phyloP scores from a whole-genome alignment of 2,329 filamentous ascomycete species.

The Talaromyces sp. region DNA sequence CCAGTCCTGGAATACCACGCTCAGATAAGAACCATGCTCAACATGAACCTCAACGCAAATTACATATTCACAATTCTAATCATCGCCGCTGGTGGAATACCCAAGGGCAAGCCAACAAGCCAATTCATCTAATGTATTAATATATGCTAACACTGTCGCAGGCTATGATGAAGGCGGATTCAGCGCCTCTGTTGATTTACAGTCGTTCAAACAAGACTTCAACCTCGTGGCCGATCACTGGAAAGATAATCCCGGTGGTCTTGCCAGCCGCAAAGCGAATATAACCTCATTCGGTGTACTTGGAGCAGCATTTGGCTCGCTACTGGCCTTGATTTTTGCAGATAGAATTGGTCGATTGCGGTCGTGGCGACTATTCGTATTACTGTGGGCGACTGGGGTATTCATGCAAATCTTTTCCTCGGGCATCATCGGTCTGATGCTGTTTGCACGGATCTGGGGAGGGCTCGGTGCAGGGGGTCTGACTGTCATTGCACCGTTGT shows the following conservation, averaged over 20 bases:
- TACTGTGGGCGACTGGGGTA: neutral
- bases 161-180: neutral
- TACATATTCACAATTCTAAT: too few species aligned
- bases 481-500: neutral
- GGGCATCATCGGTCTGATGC: neutral
- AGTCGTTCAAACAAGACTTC: neutral
- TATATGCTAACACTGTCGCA: neutral
- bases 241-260: neutral
- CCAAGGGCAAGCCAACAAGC: too few species aligned
- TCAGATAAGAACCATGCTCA: too few species aligned
- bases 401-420: neutral
- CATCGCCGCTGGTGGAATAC: too few species aligned
- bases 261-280: neutral
- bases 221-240: neutral
- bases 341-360: neutral
- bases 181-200: neutral
- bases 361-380: neutral
- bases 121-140: too few species aligned
- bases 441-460: neutral
- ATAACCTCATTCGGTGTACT: neutral
- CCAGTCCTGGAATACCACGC: too few species aligned
- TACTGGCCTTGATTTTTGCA: neutral
- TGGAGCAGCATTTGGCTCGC: neutral
- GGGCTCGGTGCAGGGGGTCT: neutral
- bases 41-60: too few species aligned